These are phyloP conservation scores for Entamoeba nuttalli DNA, from an alignment of 208 protist species.

Conservation along the genomic window DNA sequence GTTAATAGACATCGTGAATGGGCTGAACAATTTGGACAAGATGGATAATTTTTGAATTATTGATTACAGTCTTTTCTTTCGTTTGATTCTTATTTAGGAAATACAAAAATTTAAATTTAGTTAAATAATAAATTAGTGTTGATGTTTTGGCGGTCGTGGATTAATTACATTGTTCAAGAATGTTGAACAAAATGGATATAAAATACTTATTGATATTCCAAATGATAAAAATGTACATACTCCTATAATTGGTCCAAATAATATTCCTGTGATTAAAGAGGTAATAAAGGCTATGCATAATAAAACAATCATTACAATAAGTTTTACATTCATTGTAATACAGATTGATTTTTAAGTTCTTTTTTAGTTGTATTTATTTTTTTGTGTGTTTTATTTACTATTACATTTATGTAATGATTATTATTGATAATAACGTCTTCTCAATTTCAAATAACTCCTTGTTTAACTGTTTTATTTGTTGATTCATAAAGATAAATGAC, in stretches of 20 bases:
- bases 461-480: no score
- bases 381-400: no score
- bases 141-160: background rate
- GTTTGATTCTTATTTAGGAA: background rate
- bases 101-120: background rate
- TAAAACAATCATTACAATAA: background rate
- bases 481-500: no score
- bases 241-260: background rate
- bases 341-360: no score
- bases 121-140: background rate
- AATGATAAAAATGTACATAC: background rate
- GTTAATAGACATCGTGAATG: slow-evolving; percentile 73
- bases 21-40: slow-evolving; percentile 72
- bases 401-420: no score
- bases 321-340: background rate
- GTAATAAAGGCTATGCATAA: background rate
- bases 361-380: no score
- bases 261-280: background rate
- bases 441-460: no score
- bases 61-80: background rate
- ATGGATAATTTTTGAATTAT: background rate
- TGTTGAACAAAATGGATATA: background rate
- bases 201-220: background rate
- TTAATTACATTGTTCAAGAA: background rate
- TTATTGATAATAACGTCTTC: no score